Evolutionary conservation across 306 rosid genomes (phyloP).

Genomic region (Prunus padus): DNA sequence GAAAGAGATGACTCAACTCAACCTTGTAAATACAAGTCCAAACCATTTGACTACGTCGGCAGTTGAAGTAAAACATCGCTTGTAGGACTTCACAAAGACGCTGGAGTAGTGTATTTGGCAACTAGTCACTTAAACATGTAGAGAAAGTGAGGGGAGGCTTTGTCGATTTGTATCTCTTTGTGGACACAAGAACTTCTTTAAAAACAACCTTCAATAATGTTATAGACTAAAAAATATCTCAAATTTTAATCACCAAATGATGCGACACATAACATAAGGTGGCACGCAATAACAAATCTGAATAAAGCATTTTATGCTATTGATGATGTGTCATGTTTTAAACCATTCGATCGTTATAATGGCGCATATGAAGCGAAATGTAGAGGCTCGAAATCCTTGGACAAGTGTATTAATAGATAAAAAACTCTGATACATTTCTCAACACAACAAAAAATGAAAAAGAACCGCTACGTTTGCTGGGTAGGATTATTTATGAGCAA

Average conservation of each 20-base stretch:
- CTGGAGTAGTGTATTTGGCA: conserved; percentile 33
- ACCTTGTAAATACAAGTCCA: background rate
- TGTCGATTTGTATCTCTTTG: background rate
- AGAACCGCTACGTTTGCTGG: no score
- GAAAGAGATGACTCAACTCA: background rate
- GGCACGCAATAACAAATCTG: no score
- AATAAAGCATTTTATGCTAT: no score
- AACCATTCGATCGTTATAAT: no score
- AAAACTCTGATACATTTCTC: no score
- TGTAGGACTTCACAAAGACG: conserved; percentile 26
- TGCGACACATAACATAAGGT: background rate
- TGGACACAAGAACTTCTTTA: background rate
- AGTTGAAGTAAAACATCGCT: conserved; percentile 28
- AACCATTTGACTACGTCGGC: background rate
- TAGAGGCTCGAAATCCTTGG: no score
- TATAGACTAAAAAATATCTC: background rate
- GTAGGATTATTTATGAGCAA: no score
- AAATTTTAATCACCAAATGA: background rate
- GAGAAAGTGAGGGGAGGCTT: background rate
- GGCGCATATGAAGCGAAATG: no score
- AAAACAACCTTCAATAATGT: background rate
- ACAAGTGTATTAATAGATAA: no score
- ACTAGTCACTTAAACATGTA: background rate
- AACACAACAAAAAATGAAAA: no score
- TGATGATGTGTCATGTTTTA: no score